Conservation (phyloP, 441 rosid species). For the Hypseocharis bilobata region DNA sequence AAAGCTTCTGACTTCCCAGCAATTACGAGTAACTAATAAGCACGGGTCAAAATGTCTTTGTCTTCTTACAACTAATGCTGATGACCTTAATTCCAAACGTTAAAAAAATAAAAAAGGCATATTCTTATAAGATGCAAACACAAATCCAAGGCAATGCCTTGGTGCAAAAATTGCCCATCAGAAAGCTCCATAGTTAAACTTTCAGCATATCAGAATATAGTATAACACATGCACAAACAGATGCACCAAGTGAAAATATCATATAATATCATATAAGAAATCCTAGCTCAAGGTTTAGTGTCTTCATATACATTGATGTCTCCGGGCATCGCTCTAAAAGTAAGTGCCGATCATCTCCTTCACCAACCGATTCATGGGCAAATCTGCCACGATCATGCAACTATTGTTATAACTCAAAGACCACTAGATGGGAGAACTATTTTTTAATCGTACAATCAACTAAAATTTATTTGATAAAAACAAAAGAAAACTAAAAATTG, state of each 20-base stretch:
- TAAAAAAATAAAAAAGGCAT: background rate
- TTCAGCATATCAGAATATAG: background rate
- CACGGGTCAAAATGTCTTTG: background rate
- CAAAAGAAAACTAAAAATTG: background rate
- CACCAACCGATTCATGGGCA: conserved; percentile 64
- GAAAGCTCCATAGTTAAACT: background rate
- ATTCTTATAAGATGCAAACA: background rate
- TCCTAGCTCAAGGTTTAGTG: background rate
- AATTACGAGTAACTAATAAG: background rate
- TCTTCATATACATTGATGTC: conserved; percentile 43
- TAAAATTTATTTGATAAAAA: background rate
- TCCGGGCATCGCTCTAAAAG: conserved; percentile 49
- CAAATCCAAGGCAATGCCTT: no score
- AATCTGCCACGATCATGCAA: conserved; percentile 35
- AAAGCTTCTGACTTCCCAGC: background rate
- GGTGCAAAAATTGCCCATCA: no score
- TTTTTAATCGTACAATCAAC: background rate
- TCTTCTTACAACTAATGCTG: background rate
- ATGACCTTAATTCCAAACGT: background rate
- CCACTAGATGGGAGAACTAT: background rate
- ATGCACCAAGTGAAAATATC: background rate
- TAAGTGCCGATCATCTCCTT: conserved; percentile 54
- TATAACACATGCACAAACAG: background rate
- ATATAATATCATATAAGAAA: background rate
- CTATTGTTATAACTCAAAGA: background rate